A percentile compares a stretch with the other conserved stretches of the same genome.
Conservation (phyloP, 2,329 filamentous ascomycete species). For the Chlorencoelia australis region DNA sequence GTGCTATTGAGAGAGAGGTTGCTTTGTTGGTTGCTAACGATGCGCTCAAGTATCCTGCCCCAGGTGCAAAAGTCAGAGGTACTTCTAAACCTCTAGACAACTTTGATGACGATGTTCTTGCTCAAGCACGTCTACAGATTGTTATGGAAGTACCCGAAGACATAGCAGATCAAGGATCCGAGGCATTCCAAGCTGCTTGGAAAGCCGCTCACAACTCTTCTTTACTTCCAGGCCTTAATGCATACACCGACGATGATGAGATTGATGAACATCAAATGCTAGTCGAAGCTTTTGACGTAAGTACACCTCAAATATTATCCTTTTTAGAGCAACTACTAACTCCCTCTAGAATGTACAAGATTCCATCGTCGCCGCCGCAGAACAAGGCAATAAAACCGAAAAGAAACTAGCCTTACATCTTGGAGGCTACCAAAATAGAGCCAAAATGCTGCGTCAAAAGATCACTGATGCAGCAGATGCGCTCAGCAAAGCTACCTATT, state of each 20-base stretch:
- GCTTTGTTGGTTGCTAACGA: slow-evolving; percentile 76
- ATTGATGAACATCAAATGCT: slow-evolving; percentile 29
- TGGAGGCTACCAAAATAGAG: slow-evolving; percentile 81
- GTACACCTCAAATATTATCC: slow-evolving; percentile 22
- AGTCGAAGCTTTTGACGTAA: slow-evolving; percentile 60
- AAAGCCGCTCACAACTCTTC: slow-evolving; percentile 42
- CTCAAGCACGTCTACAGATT: slow-evolving; percentile 68
- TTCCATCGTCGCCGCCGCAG: slow-evolving; percentile 61
- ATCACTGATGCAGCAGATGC: slow-evolving; percentile 65
- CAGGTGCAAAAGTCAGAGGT: slow-evolving; percentile 55
- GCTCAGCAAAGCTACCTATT: slow-evolving; percentile 61
- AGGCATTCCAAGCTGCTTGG: slow-evolving; percentile 44
- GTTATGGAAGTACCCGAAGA: slow-evolving; percentile 35
- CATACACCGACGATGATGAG: slow-evolving; percentile 67
- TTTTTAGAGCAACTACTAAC: slow-evolving; percentile 12
- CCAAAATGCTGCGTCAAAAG: slow-evolving; percentile 71
- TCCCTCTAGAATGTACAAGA: slow-evolving; percentile 54
- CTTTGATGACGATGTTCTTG: slow-evolving; percentile 62
- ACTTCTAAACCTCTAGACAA: slow-evolving; percentile 47
- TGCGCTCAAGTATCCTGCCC: slow-evolving; percentile 62
- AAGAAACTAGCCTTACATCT: slow-evolving; percentile 85
- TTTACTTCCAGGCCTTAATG: slow-evolving; percentile 68
- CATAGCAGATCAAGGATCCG: slow-evolving; percentile 38
- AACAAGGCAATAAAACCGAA: slow-evolving; percentile 77
- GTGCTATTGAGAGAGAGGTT: slow-evolving; percentile 65